Evolutionary conservation across 208 protist species (phyloP), one percentile per base, ranked within the genome.

Genomic region (Leishmania braziliensis): DNA sequence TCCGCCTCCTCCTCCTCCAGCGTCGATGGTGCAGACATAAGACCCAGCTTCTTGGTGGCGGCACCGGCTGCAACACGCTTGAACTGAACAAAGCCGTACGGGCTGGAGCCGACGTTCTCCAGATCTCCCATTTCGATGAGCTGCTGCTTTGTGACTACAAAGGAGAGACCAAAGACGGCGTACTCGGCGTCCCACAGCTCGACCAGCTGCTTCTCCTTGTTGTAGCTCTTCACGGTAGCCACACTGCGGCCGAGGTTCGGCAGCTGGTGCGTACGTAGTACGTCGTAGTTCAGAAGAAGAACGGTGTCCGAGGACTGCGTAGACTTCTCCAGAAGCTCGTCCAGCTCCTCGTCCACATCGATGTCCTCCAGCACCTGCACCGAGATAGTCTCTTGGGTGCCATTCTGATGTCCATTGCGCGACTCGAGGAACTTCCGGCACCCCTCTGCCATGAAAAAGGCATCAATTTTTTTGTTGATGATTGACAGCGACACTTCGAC

Each of bases 401-500:
- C 50, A 56, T 54, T 82, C 48, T 84, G 82, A 77, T 90, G 85
- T 51, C 73, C 54, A 66, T 74, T 86, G 43, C 92, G 90, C 10
- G 90, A 95, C 74, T 94, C 92, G n/a, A 97, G 79, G 79, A 97
- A 97, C 80, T 91, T 93, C 68, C 86, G 81, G 79, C 89, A 95
- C 36, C 94, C 91, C 82, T 95, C 90, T 46, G 89, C 92, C 83
- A 97, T 93, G 58, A 96, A 95, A 36, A 78, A 82, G 53, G 91
- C 91, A 75, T 95, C 92, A 76, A 97, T 95, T 50, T 91, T 87
- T 75, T 92, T 95, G 88, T 95, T 97, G 84, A 97, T 95, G 51
- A 97, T 90, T 39, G 92, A 91, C 50, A 97, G 88, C n/a, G 92
- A 95, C 26, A 97, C 91, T 75, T 97, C 94, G 70, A 97, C 94